Base-by-base conservation (phyloP, 1,139 yeast genomes). In the Candida albicans region DNA sequence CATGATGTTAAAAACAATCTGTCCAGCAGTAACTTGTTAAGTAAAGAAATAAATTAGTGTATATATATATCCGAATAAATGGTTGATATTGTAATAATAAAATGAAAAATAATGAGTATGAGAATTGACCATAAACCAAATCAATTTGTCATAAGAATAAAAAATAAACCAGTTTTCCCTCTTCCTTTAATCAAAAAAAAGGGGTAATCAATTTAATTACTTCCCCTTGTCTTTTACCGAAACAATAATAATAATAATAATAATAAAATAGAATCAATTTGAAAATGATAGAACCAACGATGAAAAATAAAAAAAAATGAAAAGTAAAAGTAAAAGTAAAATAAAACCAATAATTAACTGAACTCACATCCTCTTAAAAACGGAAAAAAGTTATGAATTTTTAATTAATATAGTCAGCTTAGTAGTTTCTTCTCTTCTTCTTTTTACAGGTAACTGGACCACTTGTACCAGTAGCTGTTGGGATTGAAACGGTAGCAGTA, bases 381-480 rank as follows among this genome's bases (percentile, higher is more conserved):
- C 22, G n/a, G n/a, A 18, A 4, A 5, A 18, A 18, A 8, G 27
- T 33, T 26, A 22, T 35, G 30, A 15, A 35, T 25, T 11, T n/a
- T 35, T 25, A 14, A 30, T 35, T 12, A 35, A 14, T 15, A 14
- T 15, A 28, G 27, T 25, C 24, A 10, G 29, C 33, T 24, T 40
- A 43, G 32, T 43, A 43, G 24, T 27, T 37, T 47, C 51, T 48
- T 46, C 47, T 48, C 39, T 33, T 41, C 36, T 43, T 48, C 42
- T 41, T 48, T 34, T 46, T 48, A 40, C 51, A 48, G 11, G 62
- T 47, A 45, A 64, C 67, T 33, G 59, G 12, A n/a, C 29, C 66
- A 66, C 76, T 70, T 40, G 67, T 55, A 46, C 70, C 69, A 44
- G 64, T 58, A 31, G 71, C 71, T 47, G 75, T n/a, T 30, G 37